phyloP scores from a whole-genome alignment of 2,329 filamentous ascomycete species.

The Paracorniculantispora psalliotae region DNA sequence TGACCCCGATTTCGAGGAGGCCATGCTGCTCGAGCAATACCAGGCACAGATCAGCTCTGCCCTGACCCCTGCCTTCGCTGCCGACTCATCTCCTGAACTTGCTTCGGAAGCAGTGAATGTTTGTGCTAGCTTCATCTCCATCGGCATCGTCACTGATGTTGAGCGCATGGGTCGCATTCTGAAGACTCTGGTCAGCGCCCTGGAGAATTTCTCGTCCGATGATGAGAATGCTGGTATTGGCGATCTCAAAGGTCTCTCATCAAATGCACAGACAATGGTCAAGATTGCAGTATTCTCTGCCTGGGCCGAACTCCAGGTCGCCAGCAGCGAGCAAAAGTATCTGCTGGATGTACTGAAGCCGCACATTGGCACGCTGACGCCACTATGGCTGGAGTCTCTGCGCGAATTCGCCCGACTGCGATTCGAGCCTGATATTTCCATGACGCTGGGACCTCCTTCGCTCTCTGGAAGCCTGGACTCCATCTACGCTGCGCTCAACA shows the following conservation, averaged over 20 bases:
- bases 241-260: constrained; percentile 85
- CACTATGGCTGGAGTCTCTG: constrained; percentile 88
- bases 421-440: constrained; percentile 96
- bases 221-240: constrained; percentile 81
- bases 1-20: constrained; percentile 96
- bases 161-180: constrained; percentile 98
- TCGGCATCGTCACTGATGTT: constrained; percentile 93
- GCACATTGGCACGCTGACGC: constrained; percentile 83
- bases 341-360: constrained; percentile 83
- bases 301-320: constrained; percentile 95
- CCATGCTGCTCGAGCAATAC: constrained; percentile 93
- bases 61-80: constrained; percentile 90
- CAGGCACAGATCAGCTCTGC: constrained; percentile 98
- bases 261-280: constrained; percentile 97
- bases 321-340: constrained; percentile 87
- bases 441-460: constrained; percentile 75
- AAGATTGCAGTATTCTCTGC: constrained; percentile 96
- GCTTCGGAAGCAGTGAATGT: constrained; percentile 96
- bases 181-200: constrained; percentile 81
- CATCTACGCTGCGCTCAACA: constrained; percentile 89
- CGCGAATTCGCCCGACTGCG: constrained; percentile 88
- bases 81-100: constrained; percentile 90
- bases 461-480: constrained; percentile 84
- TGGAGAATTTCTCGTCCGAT: constrained; percentile 87
- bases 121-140: constrained; percentile 95